Percentiles rank a stretch among this genome's conserved stretches.
These are phyloP conservation scores for Metarhizium album DNA, from an alignment of 2,329 filamentous ascomycete species.

Conservation along the genomic window DNA sequence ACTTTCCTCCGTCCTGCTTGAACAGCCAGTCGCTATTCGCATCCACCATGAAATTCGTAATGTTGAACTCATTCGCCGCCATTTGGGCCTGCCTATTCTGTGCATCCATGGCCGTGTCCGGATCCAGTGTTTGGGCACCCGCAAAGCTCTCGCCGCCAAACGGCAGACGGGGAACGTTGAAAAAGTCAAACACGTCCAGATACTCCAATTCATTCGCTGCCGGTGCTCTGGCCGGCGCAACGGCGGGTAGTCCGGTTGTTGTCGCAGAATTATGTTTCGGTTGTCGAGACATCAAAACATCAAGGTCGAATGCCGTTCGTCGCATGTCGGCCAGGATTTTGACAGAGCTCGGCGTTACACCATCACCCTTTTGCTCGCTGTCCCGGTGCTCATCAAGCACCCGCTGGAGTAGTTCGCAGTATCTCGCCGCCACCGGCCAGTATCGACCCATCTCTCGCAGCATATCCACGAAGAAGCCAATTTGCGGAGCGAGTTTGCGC, in stretches of 20 bases:
- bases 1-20: constrained; percentile 34
- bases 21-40: constrained; percentile 67
- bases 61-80: constrained; percentile 56
- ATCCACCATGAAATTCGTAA: constrained; percentile 68
- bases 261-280: constrained; percentile 36
- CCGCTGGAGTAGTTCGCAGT: constrained; percentile 66
- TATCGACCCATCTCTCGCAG: constrained; percentile 69
- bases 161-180: constrained; percentile 73
- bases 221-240: constrained; percentile 55
- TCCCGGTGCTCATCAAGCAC: constrained; percentile 81
- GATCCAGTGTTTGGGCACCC: constrained; percentile 5
- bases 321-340: constrained; percentile 88
- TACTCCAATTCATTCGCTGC: constrained; percentile 80
- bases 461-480: constrained; percentile 72
- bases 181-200: constrained; percentile 87
- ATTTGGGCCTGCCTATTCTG: constrained; percentile 18
- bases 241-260: constrained; percentile 36
- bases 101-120: constrained; percentile 17
- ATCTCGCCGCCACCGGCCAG: constrained; percentile 79
- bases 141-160: constrained; percentile 28
- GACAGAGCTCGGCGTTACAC: constrained; percentile 70
- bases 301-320: constrained; percentile 78
- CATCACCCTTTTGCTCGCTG: constrained; percentile 62
- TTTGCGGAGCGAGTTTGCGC: constrained; percentile 68
- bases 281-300: constrained; percentile 79